Conservation (phyloP, 192 early-diverging fungal species). For the Mortierella alpina region DNA sequence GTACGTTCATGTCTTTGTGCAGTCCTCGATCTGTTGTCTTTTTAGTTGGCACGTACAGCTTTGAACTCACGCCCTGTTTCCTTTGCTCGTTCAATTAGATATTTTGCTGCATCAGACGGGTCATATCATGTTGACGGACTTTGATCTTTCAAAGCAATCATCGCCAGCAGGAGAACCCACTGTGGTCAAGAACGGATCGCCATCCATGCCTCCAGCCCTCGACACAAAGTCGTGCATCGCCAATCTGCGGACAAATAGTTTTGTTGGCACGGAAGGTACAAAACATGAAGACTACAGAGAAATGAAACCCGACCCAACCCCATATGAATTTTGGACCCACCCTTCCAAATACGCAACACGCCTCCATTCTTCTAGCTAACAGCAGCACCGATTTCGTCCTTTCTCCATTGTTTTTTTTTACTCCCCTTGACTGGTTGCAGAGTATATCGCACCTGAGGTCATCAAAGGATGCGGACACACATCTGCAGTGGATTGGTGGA, state of each 20-base stretch:
- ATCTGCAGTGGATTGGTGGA: constrained; percentile 98
- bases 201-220: constrained; percentile 74
- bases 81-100: constrained; percentile 50
- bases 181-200: constrained; percentile 71
- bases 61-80: background rate
- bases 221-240: constrained; percentile 92
- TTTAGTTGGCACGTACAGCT: background rate
- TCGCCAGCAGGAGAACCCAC: constrained; percentile 79
- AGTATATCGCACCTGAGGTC: constrained; percentile 65
- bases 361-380: no score
- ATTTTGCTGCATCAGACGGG: constrained; percentile 95
- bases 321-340: background rate
- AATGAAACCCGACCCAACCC: background rate
- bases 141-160: constrained; percentile 97
- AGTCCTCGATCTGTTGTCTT: background rate
- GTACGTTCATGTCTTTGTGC: constrained; percentile 60
- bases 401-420: constrained; percentile 6
- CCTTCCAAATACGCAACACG: no score
- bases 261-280: constrained; percentile 94
- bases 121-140: constrained; percentile 97
- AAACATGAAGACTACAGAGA: background rate
- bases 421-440: constrained; percentile 1
- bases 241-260: constrained; percentile 92
- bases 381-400: background rate
- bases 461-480: constrained; percentile 98